Base-by-base conservation (phyloP, 2,329 filamentous ascomycete genomes). In the Neophaeococcomyces mojaviensis region DNA sequence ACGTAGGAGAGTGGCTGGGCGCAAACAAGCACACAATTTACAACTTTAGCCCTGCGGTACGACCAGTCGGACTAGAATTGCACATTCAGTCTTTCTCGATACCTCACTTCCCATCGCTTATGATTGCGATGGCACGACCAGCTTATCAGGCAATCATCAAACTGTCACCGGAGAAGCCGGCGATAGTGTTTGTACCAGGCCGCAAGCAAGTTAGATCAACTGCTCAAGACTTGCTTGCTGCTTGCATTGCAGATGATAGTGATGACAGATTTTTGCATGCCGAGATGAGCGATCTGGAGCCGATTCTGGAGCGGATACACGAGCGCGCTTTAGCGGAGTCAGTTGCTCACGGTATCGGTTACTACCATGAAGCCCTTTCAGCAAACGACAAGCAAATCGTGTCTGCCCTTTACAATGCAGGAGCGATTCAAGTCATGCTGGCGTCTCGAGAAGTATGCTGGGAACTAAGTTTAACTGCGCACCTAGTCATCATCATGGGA, bases 71-170 rank as follows among this genome's bases (percentile, higher is more conserved):
- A 18, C 71, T 98, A 26, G 90, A 97, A 64, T 78, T 98, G 47
- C 88, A 96, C 62, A 84, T 98, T 39, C 92, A 98, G 66, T 90
- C 89, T 1, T 98, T 92, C 69, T 86, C 83, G 22, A 94, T 95
- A 49, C 88, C 94, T 38, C 94, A 98, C 62, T 96, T 95, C 70
- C 94, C 92, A 3, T 97, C 92, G 9, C 76, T 98, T 33, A 98
- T 98, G 92, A 78, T 98, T 56, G 89, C 92, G 12, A 98, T 98
- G 92, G 88, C 89, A 13, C 90, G 94, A 65, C 94, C 94, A 16
- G 84, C 88, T 1, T 97, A 96, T 64, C 73, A 87, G 49, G 86
- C 90, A 2, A 86, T 98, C 55, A 78, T 88, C 2, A 88, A 94
- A 59, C 78, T 94, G 63, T 94, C 92, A 5, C 73, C 87, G 0